Conservation (phyloP, 2,329 filamentous ascomycete genomes). For the Rasamsonia emersonii region DNA sequence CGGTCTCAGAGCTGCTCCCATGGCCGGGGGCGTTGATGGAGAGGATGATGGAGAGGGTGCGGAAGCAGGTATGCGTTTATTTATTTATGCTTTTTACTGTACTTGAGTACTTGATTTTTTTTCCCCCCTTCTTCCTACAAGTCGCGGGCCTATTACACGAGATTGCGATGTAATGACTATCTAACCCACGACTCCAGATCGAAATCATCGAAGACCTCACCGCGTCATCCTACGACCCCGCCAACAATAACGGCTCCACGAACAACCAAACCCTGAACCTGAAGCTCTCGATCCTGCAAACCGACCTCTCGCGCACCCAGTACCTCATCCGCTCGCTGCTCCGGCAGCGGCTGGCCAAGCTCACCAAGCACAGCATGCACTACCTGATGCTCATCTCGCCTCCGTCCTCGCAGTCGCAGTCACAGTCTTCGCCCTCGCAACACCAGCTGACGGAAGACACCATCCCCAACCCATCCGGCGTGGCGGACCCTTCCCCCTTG, state of each 20-base stretch:
- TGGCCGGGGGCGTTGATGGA: conserved; percentile 72
- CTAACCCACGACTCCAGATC: conserved; percentile 44
- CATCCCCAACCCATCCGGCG: conserved; percentile 19
- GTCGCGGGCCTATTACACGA: conserved; percentile 1
- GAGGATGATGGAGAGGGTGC: conserved; percentile 65
- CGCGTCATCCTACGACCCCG: conserved; percentile 35
- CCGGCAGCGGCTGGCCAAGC: conserved; percentile 75
- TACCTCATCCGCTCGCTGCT: conserved; percentile 79
- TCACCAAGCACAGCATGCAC: conserved; percentile 44
- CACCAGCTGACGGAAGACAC: conserved; percentile 20
- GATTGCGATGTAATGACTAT: not conserved
- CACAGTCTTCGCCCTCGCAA: conserved; percentile 8
- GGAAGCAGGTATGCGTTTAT: conserved; percentile 42
- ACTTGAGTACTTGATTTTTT: not conserved
- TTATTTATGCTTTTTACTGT: not conserved
- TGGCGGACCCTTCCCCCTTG: conserved; percentile 50
- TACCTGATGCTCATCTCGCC: conserved; percentile 26
- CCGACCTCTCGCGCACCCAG: conserved; percentile 89
- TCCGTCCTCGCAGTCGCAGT: conserved; percentile 10
- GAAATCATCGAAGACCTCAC: conserved; percentile 57
- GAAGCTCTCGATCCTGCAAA: conserved; percentile 87
- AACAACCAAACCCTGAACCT: conserved; percentile 91
- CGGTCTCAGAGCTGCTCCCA: conserved; percentile 77
- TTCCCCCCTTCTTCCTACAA: not conserved
- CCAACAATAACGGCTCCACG: conserved; percentile 42